Evolutionary conservation across 352 stramenopile genomes (phyloP).

Genomic region (Phytophthora rubi): DNA sequence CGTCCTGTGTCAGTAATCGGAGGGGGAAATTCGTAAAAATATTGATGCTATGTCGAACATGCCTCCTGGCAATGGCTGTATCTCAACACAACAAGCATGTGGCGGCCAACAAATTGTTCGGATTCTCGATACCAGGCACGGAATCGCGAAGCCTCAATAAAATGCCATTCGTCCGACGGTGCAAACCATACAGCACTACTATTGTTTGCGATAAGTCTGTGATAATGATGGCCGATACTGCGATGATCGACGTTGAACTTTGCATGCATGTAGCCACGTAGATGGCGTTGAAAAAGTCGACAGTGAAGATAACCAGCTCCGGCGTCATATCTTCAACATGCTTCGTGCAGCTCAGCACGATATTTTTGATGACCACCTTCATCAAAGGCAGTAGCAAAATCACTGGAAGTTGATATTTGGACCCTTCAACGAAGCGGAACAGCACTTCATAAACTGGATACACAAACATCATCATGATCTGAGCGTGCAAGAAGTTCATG

Average conservation of each 20-base stretch:
- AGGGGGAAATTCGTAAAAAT: background rate
- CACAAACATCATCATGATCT: conserved; percentile 24
- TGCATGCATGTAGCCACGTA: background rate
- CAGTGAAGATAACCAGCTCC: background rate
- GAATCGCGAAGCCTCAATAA: background rate
- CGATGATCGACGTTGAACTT: background rate
- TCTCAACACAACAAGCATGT: background rate
- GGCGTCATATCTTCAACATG: background rate
- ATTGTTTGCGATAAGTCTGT: background rate
- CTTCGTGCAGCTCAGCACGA: background rate
- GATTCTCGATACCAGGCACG: background rate
- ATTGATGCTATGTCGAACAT: background rate
- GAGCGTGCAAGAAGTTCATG: conserved; percentile 17
- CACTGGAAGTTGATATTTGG: conserved; percentile 14
- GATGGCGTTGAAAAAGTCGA: background rate
- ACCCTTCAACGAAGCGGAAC: conserved; percentile 11
- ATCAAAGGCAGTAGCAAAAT: background rate
- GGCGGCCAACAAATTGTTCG: background rate
- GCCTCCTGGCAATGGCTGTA: background rate
- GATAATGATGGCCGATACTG: background rate
- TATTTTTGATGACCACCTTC: background rate
- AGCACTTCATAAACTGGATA: conserved; percentile 31
- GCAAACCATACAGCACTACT: background rate
- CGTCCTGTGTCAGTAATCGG: background rate
- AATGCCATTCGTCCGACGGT: background rate